Conservation (phyloP, 768 basidiomycete species). For the Mycena alexandri region DNA sequence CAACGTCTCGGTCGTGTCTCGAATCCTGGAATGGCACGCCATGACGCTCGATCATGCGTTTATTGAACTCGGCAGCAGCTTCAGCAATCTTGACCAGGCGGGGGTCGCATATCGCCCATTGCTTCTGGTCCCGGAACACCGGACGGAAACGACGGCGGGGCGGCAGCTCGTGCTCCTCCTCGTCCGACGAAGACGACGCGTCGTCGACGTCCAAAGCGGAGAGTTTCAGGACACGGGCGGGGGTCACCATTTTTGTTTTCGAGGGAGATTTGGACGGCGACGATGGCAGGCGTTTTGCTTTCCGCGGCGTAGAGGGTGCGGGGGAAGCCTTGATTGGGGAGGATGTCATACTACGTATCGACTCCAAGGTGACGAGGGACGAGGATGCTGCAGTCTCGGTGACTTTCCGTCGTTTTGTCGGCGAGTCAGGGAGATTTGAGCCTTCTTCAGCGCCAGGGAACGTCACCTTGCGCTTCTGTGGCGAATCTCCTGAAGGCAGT, state of each 20-base stretch:
- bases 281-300: conserved; percentile 9
- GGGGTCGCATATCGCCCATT: conserved; percentile 61
- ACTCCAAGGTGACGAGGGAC: conserved; percentile 31
- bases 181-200: conserved; percentile 37
- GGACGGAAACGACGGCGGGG: conserved; percentile 60
- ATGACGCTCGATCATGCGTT: conserved; percentile 23
- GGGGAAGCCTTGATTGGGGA: conserved; percentile 12
- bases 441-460: conserved; percentile 45
- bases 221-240: background rate
- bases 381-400: conserved; percentile 37
- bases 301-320: conserved; percentile 14
- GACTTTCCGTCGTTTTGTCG: conserved; percentile 56
- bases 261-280: conserved; percentile 34
- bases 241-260: conserved; percentile 32
- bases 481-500: conserved; percentile 52
- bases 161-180: conserved; percentile 34
- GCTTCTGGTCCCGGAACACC: conserved; percentile 62
- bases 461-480: conserved; percentile 52
- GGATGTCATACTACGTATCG: conserved; percentile 32
- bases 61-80: conserved; percentile 5
- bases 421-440: conserved; percentile 53
- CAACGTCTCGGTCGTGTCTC: conserved; percentile 9
- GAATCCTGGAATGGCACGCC: conserved; percentile 27
- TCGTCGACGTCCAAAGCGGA: conserved; percentile 16
- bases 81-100: conserved; percentile 40